Base-by-base conservation (phyloP, 2,329 filamentous ascomycete species). In the Aureobasidium sp. region DNA sequence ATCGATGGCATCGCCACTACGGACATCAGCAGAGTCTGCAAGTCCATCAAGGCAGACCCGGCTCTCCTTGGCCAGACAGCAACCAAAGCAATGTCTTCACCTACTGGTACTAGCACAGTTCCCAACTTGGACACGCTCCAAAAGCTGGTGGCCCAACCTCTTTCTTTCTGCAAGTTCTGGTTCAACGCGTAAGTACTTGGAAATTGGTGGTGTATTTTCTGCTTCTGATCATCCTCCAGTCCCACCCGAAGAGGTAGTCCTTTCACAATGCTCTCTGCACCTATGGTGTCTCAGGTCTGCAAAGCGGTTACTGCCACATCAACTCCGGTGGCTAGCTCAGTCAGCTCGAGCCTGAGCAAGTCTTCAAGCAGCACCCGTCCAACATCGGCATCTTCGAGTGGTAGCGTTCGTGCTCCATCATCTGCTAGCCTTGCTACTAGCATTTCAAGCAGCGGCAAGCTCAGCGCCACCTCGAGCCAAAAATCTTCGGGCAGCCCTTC, bases 111-210 rank as follows among this genome's bases (percentile, higher is more conserved):
- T 2, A 61, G 59, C 36, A 44, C 34, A 11, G 48, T 61, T 15
- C 48, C 48, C 9, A 56, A 55, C 17, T 37, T 58, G 34, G 44
- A 49, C 41, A 31, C 39, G 12, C 61, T 63, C 3, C 42, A 39
- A 22, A 63, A 58, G 48, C 17, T 49, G 11, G 61, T 63, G 1
- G 61, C 61, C 22, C 45, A 63, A 17, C 61, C 61, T 14, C 8
- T 63, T 6, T 36, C 42, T 5, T 63, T 63, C 37, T 63, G 61
- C 44, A 57, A 58, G 11, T 62, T 62, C 25, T 62, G 61, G 61
- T 57, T 42, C 52, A 42, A 44, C 15, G 52, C 53, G 51, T 41
- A 29, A 45, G 59, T 45, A 15, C 3, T 15, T 25, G 2, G 3
- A 25, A 25, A 3, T 3, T 25, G 22, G 3, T 25, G 1, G 22